A percentile compares a stretch with the other conserved stretches of the same genome.
Conservation (phyloP, 2,329 filamentous ascomycete genomes). For the Thelonectria discophora region DNA sequence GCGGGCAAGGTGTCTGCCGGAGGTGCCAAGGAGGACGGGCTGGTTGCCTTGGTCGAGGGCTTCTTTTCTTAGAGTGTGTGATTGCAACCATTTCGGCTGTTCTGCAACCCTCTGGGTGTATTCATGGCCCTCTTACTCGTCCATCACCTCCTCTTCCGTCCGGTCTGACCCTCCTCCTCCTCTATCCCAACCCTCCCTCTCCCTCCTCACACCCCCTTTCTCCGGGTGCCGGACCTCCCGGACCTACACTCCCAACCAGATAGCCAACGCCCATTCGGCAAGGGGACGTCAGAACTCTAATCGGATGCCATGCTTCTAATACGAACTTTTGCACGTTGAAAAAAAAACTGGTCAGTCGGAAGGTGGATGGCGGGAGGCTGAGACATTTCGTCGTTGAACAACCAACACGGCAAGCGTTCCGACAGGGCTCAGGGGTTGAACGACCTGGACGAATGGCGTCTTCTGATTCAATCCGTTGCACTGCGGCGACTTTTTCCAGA, state of each 20-base stretch:
- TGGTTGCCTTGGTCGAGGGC: conserved; percentile 23
- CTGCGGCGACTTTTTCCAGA: background rate
- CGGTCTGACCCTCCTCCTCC: no score
- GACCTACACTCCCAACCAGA: background rate
- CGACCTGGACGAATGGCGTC: no score
- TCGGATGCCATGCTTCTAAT: conserved; percentile 5
- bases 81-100: no score
- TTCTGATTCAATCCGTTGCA: background rate
- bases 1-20: conserved; percentile 12
- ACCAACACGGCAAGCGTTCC: conserved; percentile 3
- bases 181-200: no score
- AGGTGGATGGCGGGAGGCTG: conserved; percentile 9
- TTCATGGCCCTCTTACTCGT: no score
- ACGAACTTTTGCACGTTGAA: conserved; percentile 10
- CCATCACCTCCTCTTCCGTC: no score
- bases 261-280: background rate
- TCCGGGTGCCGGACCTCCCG: conserved; percentile 7
- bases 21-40: conserved; percentile 6
- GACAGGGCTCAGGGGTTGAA: background rate
- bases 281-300: conserved; percentile 11
- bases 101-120: no score
- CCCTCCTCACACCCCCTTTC: background rate
- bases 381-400: conserved; percentile 17
- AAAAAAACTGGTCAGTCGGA: background rate
- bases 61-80: conserved; percentile 20